Base-by-base conservation (phyloP, 2,329 filamentous ascomycete species). In the Gyromitra esculenta region DNA sequence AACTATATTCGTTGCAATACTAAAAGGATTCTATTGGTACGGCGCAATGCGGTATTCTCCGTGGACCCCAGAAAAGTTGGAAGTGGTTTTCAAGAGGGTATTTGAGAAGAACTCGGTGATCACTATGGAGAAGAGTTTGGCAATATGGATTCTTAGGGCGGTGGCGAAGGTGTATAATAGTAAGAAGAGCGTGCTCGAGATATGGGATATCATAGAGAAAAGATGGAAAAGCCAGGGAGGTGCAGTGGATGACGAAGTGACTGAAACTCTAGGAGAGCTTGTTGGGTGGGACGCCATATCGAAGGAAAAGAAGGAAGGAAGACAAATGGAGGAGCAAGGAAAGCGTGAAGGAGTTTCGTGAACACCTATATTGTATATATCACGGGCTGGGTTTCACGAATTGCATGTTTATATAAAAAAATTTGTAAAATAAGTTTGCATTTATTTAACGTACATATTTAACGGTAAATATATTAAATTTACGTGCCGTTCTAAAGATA, bases 1-100 rank as follows among this genome's bases (percentile, higher is more conserved):
- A 5, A 88, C 91, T 73, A 88, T 97, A 31, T 97, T 95, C 81
- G 86, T 96, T 48, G 87, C 91, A 6, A 85, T 98, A 2, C 92
- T 98, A 84, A 91, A 93, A 80, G 94, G 92, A 0, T 99, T 98
- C 82, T 86, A 87, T 41, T 83, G 85, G 1, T 91, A 97, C 81
- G 95, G 94, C 9, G 90, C 89, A 35, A 84, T 85, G 31, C 85
- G 78, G 0, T 83, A 90, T 78, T 90, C 90, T 0, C 86, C 89
- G 11, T 99, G 96, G 95, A 93, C 89, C 37, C 85, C 86, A 39
- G 84, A 87, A 79, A 87, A 89, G n/a, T 87, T 98, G 1, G 87
- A 91, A 56, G 86, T 86, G 54, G 88, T 93, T 9, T 91, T 92
- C 87, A 83, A 86, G 7, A 88, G 91, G 0, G 89, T 94, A 78